Evolutionary conservation across 148 eudicot genomes (phyloP).

Genomic region (Silene conica): DNA sequence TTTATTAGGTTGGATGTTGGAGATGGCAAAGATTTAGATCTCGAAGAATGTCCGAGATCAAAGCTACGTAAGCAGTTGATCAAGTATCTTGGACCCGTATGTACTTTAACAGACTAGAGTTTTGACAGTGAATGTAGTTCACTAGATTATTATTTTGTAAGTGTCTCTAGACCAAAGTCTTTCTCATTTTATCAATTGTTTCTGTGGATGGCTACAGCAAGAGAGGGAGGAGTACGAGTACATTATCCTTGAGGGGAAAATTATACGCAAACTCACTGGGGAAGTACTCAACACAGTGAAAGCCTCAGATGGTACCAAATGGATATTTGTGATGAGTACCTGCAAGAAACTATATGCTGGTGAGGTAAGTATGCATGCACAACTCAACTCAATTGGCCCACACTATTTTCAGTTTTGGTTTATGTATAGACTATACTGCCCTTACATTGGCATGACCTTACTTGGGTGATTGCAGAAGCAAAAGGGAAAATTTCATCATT

Average conservation of each 20-base stretch:
- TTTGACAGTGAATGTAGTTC: constrained; percentile 12
- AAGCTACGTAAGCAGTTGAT: constrained; percentile 75
- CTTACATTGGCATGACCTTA: neutral
- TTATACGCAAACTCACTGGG: constrained; percentile 47
- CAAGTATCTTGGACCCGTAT: constrained; percentile 95
- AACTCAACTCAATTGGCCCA: neutral
- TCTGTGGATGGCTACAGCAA: constrained; percentile 41
- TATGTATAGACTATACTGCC: neutral
- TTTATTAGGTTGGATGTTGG: constrained; percentile 85
- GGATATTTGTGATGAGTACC: constrained; percentile 95
- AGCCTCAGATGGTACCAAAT: constrained; percentile 44
- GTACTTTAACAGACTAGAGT: constrained; percentile 24
- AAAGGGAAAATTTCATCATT: constrained; percentile 91
- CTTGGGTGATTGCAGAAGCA: constrained; percentile 53
- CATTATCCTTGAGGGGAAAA: constrained; percentile 55
- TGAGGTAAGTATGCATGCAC: constrained; percentile 42
- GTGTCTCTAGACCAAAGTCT: neutral
- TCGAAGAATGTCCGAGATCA: constrained; percentile 66
- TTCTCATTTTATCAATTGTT: neutral
- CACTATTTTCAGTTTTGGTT: neutral
- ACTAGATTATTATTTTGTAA: neutral
- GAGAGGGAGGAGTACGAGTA: constrained; percentile 79
- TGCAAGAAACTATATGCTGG: constrained; percentile 73
- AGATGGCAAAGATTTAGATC: constrained; percentile 80
- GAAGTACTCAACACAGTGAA: constrained; percentile 49